Conservation (phyloP, 2,329 filamentous ascomycete species). For the Calonectria crousiana region DNA sequence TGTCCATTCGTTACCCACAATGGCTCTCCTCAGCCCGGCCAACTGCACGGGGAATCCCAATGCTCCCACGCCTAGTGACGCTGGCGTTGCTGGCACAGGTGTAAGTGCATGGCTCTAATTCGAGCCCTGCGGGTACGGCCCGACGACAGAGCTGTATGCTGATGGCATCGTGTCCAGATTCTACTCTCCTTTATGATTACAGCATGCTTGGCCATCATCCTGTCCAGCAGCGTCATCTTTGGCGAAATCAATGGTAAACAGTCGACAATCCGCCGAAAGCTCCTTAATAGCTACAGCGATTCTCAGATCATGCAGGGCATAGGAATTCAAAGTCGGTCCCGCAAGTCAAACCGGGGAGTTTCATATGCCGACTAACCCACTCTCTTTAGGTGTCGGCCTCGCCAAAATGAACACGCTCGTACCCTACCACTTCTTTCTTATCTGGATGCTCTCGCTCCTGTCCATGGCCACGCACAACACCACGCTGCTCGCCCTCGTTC, state of each 20-base stretch:
- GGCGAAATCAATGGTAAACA: slow-evolving; percentile 62
- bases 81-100: slow-evolving; percentile 67
- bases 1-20: slow-evolving; percentile 54
- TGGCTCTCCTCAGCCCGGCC: slow-evolving; percentile 68
- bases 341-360: neutral
- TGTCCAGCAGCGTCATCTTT: slow-evolving; percentile 69
- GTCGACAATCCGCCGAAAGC: slow-evolving; percentile 70
- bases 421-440: slow-evolving; percentile 78
- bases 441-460: slow-evolving; percentile 76
- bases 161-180: slow-evolving; percentile 34
- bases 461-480: slow-evolving; percentile 76
- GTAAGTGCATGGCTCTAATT: slow-evolving; percentile 50
- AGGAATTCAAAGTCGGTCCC: slow-evolving; percentile 66
- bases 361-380: slow-evolving; percentile 1
- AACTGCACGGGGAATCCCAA: slow-evolving; percentile 70
- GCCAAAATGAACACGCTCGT: slow-evolving; percentile 69
- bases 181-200: slow-evolving; percentile 77
- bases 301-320: slow-evolving; percentile 78
- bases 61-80: slow-evolving; percentile 60
- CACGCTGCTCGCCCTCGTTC: slow-evolving; percentile 73
- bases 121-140: neutral
- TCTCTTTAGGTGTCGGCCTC: slow-evolving; percentile 61
- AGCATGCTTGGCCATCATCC: slow-evolving; percentile 66
- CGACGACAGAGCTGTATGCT: slow-evolving; percentile 8
- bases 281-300: slow-evolving; percentile 75